Evolutionary conservation across 1,284 basidiomycete species (phyloP), one percentile per base, ranked within the genome.

Genomic region (Inonotus hispidus): DNA sequence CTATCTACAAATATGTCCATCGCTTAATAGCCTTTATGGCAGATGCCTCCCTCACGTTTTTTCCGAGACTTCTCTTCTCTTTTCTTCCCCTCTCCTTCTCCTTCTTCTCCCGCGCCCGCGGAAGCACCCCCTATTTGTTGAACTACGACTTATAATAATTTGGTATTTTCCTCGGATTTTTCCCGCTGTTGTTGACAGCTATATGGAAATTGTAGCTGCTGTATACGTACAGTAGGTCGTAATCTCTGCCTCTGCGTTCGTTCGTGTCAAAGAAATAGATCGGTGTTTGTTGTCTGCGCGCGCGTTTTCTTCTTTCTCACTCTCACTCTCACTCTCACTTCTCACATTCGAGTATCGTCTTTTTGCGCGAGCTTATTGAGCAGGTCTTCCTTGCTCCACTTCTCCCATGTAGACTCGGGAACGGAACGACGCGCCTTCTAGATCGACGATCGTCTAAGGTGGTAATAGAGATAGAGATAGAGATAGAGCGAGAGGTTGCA

Each of bases 21-120:
- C 46, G 27, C 50, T 19, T 52, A 52, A 52, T 52, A 52, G 29
- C 29, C 50, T 52, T 35, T 52, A 52, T 52, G 50, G 50, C 27
- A 52, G 50, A 52, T 35, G 32, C 50, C 27, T 16, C 32, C 50
- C 27, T 16, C 32, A n/a, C 25, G 50, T 52, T 52, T 52, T 52
- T 52, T 52, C 29, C 27, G 27, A n/a, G 32, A n/a, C 50, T 52
- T 52, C 50, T 52, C 29, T 52, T 52, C 50, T 50, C 29, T 50
- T n/a, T n/a, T n/a, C n/a, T n/a, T n/a, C n/a, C n/a, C n/a, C 23
- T 27, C 13, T 35, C 11, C 50, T n/a, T n/a, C 19, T 4, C 32
- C 29, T 35, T 52, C 27, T 52, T 23, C 50, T 25, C 50, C 50
- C 50, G 32, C 50, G 29, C 25, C 29, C 50, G 25, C 50, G 32